A percentile compares a stretch with the other conserved stretches of the same genome.
Conservation (phyloP, 139 green algal species). For the Pycnococcus provasolii region DNA sequence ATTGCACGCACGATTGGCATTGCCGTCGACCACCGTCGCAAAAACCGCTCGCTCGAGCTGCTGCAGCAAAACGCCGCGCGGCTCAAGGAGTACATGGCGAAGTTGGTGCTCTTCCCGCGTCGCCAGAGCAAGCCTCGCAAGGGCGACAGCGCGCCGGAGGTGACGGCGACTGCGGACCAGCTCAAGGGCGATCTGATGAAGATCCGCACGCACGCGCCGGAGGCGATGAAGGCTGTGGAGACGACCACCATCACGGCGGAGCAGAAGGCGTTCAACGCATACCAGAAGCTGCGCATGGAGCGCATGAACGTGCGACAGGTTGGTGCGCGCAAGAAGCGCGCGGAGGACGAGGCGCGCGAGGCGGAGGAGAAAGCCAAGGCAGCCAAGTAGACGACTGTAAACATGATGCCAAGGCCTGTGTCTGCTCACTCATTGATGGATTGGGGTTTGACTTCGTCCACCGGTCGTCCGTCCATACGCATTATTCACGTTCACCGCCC, state of each 20-base stretch:
- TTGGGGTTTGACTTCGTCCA: no score
- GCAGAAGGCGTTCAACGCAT: conserved; percentile 72
- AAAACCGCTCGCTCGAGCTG: conserved; percentile 83
- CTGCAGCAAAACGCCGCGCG: conserved; percentile 87
- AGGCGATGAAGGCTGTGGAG: conserved; percentile 48
- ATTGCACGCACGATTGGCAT: conserved; percentile 91
- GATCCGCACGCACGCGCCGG: conserved; percentile 27
- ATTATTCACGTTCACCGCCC: no score
- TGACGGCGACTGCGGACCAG: conserved; percentile 55
- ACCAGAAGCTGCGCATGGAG: conserved; percentile 84
- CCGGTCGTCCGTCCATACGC: no score
- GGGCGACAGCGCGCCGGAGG: conserved; percentile 65
- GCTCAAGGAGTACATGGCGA: conserved; percentile 93
- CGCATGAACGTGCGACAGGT: conserved; percentile 69
- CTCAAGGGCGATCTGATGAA: conserved; percentile 52
- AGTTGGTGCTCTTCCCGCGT: conserved; percentile 90
- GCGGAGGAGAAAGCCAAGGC: conserved; percentile 52
- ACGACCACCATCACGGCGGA: conserved; percentile 72
- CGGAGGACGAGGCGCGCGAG: conserved; percentile 54
- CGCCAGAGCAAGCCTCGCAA: conserved; percentile 82
- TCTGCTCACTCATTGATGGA: no score
- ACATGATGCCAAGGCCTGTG: no score
- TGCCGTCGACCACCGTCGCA: conserved; percentile 86
- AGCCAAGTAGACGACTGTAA: conserved; percentile 2
- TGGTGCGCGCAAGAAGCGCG: conserved; percentile 76